Evolutionary conservation across 305 asterid species (phyloP).

Genomic region (Solanum aculeatissimum): DNA sequence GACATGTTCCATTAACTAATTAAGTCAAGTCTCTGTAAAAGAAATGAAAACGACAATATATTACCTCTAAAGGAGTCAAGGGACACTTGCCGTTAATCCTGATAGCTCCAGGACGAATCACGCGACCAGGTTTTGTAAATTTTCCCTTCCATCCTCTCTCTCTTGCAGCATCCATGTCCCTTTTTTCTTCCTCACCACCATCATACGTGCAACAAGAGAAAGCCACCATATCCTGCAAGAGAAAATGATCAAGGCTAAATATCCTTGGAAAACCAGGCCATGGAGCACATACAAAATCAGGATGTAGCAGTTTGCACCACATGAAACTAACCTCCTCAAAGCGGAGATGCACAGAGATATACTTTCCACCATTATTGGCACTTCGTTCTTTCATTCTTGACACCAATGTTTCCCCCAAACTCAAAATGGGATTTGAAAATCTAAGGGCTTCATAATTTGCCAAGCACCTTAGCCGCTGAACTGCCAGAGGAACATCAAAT

Average conservation of each 20-base stretch:
- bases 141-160: constrained; percentile 99
- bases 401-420: constrained; percentile 65
- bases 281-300: neutral
- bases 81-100: constrained; percentile 95
- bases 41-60: neutral
- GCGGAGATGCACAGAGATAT: constrained; percentile 95
- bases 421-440: constrained; percentile 46
- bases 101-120: constrained; percentile 81
- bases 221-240: constrained; percentile 78
- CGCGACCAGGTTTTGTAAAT: constrained; percentile 88
- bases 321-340: constrained; percentile 84
- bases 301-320: neutral
- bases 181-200: constrained; percentile 75
- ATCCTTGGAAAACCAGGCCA: neutral
- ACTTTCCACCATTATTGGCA: constrained; percentile 81
- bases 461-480: constrained; percentile 79
- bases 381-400: constrained; percentile 83
- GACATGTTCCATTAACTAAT: neutral
- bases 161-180: constrained; percentile 97
- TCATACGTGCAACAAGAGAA: constrained; percentile 96
- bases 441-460: constrained; percentile 82
- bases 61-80: constrained; percentile 89
- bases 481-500: constrained; percentile 72
- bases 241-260: neutral
- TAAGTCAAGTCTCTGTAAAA: neutral